Conservation (phyloP, 2,329 filamentous ascomycete genomes). For the Sporothrix humicola region DNA sequence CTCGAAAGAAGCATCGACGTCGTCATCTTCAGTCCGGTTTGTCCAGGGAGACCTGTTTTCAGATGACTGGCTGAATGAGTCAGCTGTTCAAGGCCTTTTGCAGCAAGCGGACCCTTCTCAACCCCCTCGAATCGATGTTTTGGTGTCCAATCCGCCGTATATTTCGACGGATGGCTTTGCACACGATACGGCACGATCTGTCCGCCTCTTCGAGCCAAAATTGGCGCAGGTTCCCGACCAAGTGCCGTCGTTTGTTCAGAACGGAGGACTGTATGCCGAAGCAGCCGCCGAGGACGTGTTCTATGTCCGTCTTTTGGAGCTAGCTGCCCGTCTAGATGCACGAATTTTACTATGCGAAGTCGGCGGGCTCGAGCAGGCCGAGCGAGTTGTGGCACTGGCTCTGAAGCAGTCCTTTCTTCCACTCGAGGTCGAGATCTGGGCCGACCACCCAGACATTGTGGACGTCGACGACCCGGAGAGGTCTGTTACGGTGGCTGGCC, state of each 20-base stretch:
- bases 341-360: slow-evolving; percentile 72
- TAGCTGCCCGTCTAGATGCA: slow-evolving; percentile 57
- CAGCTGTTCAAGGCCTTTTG: not conserved
- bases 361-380: slow-evolving; percentile 70
- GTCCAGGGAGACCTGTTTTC: slow-evolving; percentile 52
- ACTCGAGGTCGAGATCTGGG: slow-evolving; percentile 69
- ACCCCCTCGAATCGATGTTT: slow-evolving; percentile 59
- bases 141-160: slow-evolving; percentile 92
- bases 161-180: slow-evolving; percentile 71
- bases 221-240: slow-evolving; percentile 71
- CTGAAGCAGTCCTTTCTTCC: slow-evolving; percentile 39
- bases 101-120: not conserved
- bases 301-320: slow-evolving; percentile 67
- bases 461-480: slow-evolving; percentile 38
- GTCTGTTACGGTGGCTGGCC: slow-evolving; percentile 39
- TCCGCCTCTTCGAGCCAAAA: slow-evolving; percentile 80
- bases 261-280: not conserved
- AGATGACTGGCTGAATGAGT: slow-evolving; percentile 45
- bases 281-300: slow-evolving; percentile 60
- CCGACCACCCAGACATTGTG: slow-evolving; percentile 64
- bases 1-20: not conserved
- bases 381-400: slow-evolving; percentile 63
- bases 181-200: slow-evolving; percentile 70
- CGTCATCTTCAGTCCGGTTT: slow-evolving; percentile 32
- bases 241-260: not conserved